Base-by-base conservation (phyloP, 2,329 filamentous ascomycete genomes). In the Xylaria sp. region DNA sequence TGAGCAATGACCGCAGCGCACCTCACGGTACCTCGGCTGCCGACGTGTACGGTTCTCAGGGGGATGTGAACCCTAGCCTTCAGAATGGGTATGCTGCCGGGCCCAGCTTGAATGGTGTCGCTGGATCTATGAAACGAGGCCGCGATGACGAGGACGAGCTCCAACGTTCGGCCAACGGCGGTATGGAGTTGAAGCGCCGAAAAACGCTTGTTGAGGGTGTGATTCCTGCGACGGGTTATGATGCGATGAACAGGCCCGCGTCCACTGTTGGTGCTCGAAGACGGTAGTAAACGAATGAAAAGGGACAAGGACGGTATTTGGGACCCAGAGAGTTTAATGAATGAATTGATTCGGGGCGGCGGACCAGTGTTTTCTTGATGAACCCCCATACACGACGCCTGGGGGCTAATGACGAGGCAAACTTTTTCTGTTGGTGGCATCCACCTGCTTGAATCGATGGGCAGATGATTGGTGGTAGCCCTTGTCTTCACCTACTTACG, bases 1-100 rank as follows among this genome's bases (percentile, higher is more conserved):
- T 96, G 78, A 92, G 88, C 72, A 91, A 90, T 71, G 89, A 91
- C 61, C 84, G 90, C 30, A 84, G 80, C 35, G 74, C 84, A 9
- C 78, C 83, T 16, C 91, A 90, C 66, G 88, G 88, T n/a, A 81
- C 80, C 35, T 75, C 84, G 10, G 76, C 81, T 18, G 82, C 82
- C 54, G 90, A 95, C 66, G 83, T 87, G 5, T 95, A 95, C 71
- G 82, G 84, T 39, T 81, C 85, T 13, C 81, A 89, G 23, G 76
- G 82, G 4, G 87, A 89, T 67, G 78, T 87, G 74, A 73, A 75
- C 47, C 75, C 73, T 61, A 74, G 79, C 16, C 77, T 87, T 74
- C 76, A 82, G 55, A 86, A 85, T 66, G 83, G 83, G 8, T 91
- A 92, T 65, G 79, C 84, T 13, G 76, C 83, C 4, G 85, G 87